Evolutionary conservation across 176 grass and related monocot genomes (phyloP), one percentile per base, ranked within the genome.

Genomic region (Cenchrus fungigraminus): DNA sequence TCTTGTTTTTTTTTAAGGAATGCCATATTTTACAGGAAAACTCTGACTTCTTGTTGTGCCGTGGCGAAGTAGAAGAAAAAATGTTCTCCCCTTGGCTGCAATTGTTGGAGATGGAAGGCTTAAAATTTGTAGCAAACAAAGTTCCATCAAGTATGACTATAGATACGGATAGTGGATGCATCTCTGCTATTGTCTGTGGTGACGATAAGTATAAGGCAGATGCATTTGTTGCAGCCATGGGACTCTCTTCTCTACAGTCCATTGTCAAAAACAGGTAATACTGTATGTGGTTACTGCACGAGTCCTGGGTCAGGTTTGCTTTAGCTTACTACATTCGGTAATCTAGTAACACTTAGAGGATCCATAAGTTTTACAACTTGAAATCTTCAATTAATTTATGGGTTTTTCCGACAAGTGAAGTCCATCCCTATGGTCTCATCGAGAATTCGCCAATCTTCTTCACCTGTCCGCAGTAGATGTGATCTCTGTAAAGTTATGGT

Each of bases 31-130:
- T 84, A 66, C 90, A 97, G 95, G 80, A 94, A 91, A 97, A 89
- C 72, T 94, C 90, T 91, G 90, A 97, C 89, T 91, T 88, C 73
- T 51, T 82, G 28, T 77, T 91, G 78, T 97, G 95, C 72, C 84
- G 84, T 65, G 92, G 90, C n/a, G 78, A 86, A 50, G 84, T 97
- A 76, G 72, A 88, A 77, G 87, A 91, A 65, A 91, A 67, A 10
- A 85, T 94, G 81, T 93, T 94, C 45, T 89, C 85, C 81, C 95
- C 88, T 57, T 97, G 95, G 95, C 66, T 97, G 19, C 84, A 97
- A 85, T 92, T 81, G 15, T 77, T 97, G 84, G 77, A 79, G 84
- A 45, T 83, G 67, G 79, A 97, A 78, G 92, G 92, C 46, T 84
- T 97, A 89, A 89, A 89, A 60, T 89, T 97, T 69, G 44, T 15